phyloP scores from a whole-genome alignment of 2,329 filamentous ascomycete genomes.

The Paracoccidioides brasiliensis region DNA sequence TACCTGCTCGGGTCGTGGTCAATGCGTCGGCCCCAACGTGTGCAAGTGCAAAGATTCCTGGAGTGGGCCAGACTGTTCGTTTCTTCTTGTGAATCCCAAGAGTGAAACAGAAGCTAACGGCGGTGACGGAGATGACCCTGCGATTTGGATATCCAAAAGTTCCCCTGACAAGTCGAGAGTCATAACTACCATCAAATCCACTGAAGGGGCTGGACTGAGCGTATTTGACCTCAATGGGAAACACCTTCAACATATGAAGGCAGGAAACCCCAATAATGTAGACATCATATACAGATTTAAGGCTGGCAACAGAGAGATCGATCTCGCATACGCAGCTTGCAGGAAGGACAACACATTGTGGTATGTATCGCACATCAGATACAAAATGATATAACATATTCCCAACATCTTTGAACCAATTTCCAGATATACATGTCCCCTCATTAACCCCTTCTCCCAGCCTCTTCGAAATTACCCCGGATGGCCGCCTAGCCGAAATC shows the following conservation, averaged over 20 bases:
- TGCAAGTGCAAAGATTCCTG: constrained; percentile 33
- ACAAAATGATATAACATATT: no score
- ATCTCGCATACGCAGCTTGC: constrained; percentile 41
- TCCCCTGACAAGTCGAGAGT: constrained; percentile 34
- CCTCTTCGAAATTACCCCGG: constrained; percentile 37
- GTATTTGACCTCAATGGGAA: constrained; percentile 40
- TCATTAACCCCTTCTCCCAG: constrained; percentile 17
- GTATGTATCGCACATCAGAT: constrained; percentile 21
- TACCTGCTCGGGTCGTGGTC: constrained; percentile 31
- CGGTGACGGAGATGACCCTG: constrained; percentile 37
- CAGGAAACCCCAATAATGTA: constrained; percentile 41
- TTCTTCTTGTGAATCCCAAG: constrained; percentile 30
- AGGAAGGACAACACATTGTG: constrained; percentile 41
- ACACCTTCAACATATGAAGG: constrained; percentile 33
- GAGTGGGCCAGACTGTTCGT: constrained; percentile 36
- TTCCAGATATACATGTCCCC: no score
- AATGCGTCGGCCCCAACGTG: constrained; percentile 30
- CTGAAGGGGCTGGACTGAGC: constrained; percentile 35
- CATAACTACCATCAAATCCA: constrained; percentile 41
- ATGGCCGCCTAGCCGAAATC: constrained; percentile 34
- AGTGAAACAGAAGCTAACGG: constrained; percentile 35
- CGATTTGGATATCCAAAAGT: constrained; percentile 36
- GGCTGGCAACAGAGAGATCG: constrained; percentile 32
- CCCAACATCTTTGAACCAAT: no score
- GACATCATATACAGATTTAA: constrained; percentile 41